Evolutionary conservation across 2,329 filamentous ascomycete species (phyloP).

Genomic region (Phaeoacremonium minimum): DNA sequence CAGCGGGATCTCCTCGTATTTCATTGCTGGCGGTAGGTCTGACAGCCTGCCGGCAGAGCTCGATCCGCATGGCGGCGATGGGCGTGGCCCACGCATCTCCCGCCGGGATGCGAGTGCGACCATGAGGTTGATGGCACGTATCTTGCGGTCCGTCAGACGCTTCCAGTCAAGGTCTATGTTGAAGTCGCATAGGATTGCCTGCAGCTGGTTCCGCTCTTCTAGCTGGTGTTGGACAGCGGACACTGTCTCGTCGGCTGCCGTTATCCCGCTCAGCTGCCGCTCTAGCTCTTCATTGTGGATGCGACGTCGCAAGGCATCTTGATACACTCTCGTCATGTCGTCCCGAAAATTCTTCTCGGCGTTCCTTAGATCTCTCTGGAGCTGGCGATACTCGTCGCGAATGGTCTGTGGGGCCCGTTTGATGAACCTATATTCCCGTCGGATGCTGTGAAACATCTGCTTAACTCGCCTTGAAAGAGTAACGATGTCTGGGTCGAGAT

Average conservation of each 20-base stretch:
- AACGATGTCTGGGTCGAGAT: background rate
- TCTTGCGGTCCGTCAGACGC: background rate
- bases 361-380: constrained; percentile 1
- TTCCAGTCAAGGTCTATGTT: background rate
- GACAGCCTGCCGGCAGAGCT: background rate
- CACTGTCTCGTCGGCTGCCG: constrained; percentile 7
- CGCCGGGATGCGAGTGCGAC: constrained; percentile 6
- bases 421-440: background rate
- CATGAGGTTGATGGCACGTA: constrained; percentile 1
- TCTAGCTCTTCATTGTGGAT: constrained; percentile 14
- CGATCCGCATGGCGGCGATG: background rate
- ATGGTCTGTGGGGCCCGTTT: background rate
- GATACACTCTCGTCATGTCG: background rate
- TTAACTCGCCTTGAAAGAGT: background rate
- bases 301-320: constrained; percentile 7
- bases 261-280: constrained; percentile 10
- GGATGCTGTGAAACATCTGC: background rate
- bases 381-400: constrained; percentile 5
- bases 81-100: constrained; percentile 5
- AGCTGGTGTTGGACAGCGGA: background rate
- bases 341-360: background rate
- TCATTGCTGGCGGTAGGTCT: background rate
- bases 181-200: background rate
- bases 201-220: background rate
- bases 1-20: constrained; percentile 5